phyloP scores from a whole-genome alignment of 768 basidiomycete species.

The Mycena floridula region DNA sequence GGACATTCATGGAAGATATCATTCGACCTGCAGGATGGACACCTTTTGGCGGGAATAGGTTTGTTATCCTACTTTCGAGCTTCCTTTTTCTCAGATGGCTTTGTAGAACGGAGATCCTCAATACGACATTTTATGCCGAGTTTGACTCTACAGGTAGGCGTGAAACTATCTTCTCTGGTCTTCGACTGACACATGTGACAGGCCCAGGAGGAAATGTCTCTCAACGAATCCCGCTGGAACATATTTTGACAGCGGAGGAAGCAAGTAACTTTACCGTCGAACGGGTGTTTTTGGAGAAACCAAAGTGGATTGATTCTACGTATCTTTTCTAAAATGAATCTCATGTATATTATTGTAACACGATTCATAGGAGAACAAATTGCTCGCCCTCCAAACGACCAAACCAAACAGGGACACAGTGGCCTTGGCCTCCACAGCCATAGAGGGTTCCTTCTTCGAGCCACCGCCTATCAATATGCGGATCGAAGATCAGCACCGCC shows the following conservation, averaged over 20 bases:
- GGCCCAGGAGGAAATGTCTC: slow-evolving; percentile 50
- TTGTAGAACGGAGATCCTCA: slow-evolving; percentile 37
- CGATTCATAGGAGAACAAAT: too few relatives aligned
- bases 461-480: too few relatives aligned
- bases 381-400: too few relatives aligned
- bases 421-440: too few relatives aligned
- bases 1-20: slow-evolving; percentile 53
- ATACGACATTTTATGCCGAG: slow-evolving; percentile 56
- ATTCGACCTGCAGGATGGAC: slow-evolving; percentile 46
- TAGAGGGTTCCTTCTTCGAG: too few relatives aligned
- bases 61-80: not conserved
- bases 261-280: slow-evolving; percentile 38
- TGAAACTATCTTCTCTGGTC: not conserved
- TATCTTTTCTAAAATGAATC: slow-evolving; percentile 32
- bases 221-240: slow-evolving; percentile 37
- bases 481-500: too few relatives aligned
- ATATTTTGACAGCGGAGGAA: slow-evolving; percentile 35
- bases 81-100: not conserved
- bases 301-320: slow-evolving; percentile 49
- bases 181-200: slow-evolving; percentile 11
- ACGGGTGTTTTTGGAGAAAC: slow-evolving; percentile 43
- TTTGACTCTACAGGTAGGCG: slow-evolving; percentile 42
- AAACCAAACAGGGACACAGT: too few relatives aligned
- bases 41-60: slow-evolving; percentile 39
- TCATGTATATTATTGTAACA: too few relatives aligned